Base-by-base conservation (phyloP, 2,329 filamentous ascomycete genomes). In the Gliomastix tumulicola region DNA sequence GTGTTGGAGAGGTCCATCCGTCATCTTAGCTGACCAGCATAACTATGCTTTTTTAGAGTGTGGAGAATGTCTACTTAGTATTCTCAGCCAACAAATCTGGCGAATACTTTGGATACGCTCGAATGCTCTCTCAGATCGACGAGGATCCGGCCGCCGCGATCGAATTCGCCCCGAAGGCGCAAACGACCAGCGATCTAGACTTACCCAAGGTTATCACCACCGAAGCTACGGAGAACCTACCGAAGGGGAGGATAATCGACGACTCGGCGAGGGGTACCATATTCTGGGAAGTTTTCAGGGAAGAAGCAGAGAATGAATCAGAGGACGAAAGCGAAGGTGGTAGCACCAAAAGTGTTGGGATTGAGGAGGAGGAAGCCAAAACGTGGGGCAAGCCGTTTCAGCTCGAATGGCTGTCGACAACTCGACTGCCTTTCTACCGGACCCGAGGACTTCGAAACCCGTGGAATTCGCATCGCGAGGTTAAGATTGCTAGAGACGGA, bases 41-140 rank as follows among this genome's bases (percentile, higher is more conserved):
- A n/a, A n/a, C n/a, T n/a, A n/a, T n/a, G n/a, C n/a, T n/a, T n/a
- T n/a, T n/a, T n/a, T 27, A 94, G 88, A 67, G 70, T 9, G 77
- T 81, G 12, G 86, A 94, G 36, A 86, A 84, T 50, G 89, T 97
- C 2, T 96, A 89, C 52, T 69, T 97, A 21, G 78, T 97, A 12
- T 97, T 97, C 57, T 97, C 90, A 2, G 90, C 90, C 11, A 97
- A 97, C 60, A 96, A 96, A 53, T 96, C 90, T 0, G 90, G 90
- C 11, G 90, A 96, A 59, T 97, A 96, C 54, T 96, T 92, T 61
- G 90, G 90, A 16, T 96, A 94, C 53, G 90, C 89, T 16, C 79
- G 84, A 25, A 97, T 97, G 90, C 67, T 71, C 9, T 95, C 90
- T 17, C 68, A 79, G 5, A 94, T 96, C 50, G 81, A 84, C 47